These are phyloP conservation scores for Metschnikowia continentalis DNA, from an alignment of 805 yeast genomes.

Conservation along the genomic window DNA sequence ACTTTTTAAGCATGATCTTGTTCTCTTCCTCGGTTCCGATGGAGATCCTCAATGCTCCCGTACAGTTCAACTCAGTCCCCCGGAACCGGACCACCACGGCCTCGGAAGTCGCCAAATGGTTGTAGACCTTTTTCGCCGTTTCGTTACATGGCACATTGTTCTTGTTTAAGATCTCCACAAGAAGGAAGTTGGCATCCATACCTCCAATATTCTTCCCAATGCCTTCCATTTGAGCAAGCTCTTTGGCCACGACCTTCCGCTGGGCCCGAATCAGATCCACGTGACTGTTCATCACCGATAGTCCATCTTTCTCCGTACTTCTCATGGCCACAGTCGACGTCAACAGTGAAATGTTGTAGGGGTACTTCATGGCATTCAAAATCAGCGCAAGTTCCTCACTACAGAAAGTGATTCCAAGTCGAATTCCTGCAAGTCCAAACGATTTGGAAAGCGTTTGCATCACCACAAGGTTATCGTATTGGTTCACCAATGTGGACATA, in stretches of 20 bases:
- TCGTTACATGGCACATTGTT: constrained; percentile 63
- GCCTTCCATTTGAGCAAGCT: constrained; percentile 53
- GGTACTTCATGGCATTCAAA: constrained; percentile 90
- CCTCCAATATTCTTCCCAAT: constrained; percentile 80
- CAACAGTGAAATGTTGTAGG: constrained; percentile 84
- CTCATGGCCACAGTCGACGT: constrained; percentile 73
- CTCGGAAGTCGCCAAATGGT: constrained; percentile 62
- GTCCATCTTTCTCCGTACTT: constrained; percentile 59
- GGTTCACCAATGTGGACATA: constrained; percentile 70
- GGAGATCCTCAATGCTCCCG: constrained; percentile 82
- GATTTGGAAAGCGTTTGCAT: constrained; percentile 92
- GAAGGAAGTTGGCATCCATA: constrained; percentile 77
- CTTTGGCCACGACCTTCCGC: constrained; percentile 50
- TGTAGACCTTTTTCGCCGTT: constrained; percentile 64
- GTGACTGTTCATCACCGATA: constrained; percentile 53
- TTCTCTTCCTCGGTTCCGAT: constrained; percentile 84
- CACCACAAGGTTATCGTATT: constrained; percentile 78
- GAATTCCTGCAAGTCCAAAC: constrained; percentile 92
- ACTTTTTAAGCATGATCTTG: constrained; percentile 46
- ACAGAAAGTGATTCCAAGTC: constrained; percentile 80
- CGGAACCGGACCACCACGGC: constrained; percentile 87
- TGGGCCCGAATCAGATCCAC: constrained; percentile 51
- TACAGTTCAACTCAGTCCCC: constrained; percentile 86
- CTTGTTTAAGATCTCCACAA: constrained; percentile 64
- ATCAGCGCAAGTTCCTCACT: constrained; percentile 55